Conservation (phyloP, 768 basidiomycete species). For the Lentinula guzmanii region DNA sequence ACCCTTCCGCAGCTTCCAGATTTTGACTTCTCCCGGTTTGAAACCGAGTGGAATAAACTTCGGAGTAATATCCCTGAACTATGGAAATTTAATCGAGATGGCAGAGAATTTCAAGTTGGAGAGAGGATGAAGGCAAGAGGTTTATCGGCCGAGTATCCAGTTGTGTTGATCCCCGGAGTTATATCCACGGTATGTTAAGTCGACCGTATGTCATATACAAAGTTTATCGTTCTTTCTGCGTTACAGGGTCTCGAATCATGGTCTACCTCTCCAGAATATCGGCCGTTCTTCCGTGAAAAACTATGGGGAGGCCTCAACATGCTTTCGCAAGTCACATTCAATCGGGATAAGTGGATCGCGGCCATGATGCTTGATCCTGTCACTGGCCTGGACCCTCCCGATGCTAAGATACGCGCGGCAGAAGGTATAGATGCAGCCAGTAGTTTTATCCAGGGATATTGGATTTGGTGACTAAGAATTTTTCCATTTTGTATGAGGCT, state of each 20-base stretch:
- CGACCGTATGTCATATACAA: neutral
- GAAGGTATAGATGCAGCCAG: conserved; percentile 91
- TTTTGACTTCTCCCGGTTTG: conserved; percentile 62
- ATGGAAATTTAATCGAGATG: conserved; percentile 78
- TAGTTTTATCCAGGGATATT: conserved; percentile 84
- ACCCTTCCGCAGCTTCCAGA: conserved; percentile 57
- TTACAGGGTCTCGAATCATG: conserved; percentile 82
- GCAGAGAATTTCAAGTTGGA: conserved; percentile 75
- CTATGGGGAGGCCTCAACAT: conserved; percentile 76
- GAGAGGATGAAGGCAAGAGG: conserved; percentile 60
- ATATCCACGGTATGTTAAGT: conserved; percentile 66
- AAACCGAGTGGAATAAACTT: conserved; percentile 65
- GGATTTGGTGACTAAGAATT: conserved; percentile 68
- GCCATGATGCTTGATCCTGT: conserved; percentile 88
- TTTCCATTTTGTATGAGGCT: neutral
- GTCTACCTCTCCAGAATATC: conserved; percentile 82
- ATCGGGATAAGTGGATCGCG: conserved; percentile 84
- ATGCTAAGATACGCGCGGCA: conserved; percentile 82
- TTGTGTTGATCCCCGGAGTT: conserved; percentile 85
- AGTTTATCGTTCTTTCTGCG: neutral
- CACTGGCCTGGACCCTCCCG: conserved; percentile 86
- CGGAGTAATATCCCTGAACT: conserved; percentile 68
- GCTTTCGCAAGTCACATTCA: conserved; percentile 78
- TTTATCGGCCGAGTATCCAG: conserved; percentile 65
- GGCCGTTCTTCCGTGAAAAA: conserved; percentile 89